Evolutionary conservation across 106 monocot genomes (phyloP), one percentile per base, ranked within the genome.

Genomic region (Phalaenopsis equestris): DNA sequence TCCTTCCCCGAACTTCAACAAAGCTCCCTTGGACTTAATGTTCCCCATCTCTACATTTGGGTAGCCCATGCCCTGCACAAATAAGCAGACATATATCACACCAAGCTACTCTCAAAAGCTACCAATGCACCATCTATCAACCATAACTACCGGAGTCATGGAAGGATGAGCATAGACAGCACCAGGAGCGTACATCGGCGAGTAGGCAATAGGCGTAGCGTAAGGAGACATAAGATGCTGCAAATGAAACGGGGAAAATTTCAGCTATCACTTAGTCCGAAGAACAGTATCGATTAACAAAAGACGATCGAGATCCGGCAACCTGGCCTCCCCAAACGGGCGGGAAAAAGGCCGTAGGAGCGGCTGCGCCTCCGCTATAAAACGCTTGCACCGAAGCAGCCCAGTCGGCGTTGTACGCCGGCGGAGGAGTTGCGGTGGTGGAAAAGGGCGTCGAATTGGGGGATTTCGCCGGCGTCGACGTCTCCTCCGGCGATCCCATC

Each of bases 161-260:
- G 81, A 48, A 7, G 85, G 85, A 41, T 86, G 85, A 2, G 82
- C 79, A 64, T 86, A 86, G 8, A 79, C 76, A n/a, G 78, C 74
- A 48, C 48, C 77, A 5, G 81, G 85, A 65, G 65, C 30, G 68
- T 83, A 87, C 78, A 87, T 77, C 7, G 86, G 77, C 11, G 86
- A 80, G 78, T 76, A 87, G 37, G 85, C 78, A n/a, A 87, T 83
- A 18, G 86, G 80, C 12, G 86, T 80, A 36, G 77, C 86, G 55
- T 87, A 87, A 21, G 86, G 79, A 57, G 83, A 36, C 39, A 87
- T 77, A 72, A 87, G 52, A 17, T 75, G 86, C 86, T 81, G 78
- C 36, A 45, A 68, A 48, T 6, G 38, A 24, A 80, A 41, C 43
- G 8, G 74, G 10, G 21, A 77, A 55, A 17, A 19, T 6, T 15